Percentiles rank a stretch among this genome's conserved stretches.
phyloP scores from a whole-genome alignment of 169 alveolate species.

The Amoebophrya sp. region DNA sequence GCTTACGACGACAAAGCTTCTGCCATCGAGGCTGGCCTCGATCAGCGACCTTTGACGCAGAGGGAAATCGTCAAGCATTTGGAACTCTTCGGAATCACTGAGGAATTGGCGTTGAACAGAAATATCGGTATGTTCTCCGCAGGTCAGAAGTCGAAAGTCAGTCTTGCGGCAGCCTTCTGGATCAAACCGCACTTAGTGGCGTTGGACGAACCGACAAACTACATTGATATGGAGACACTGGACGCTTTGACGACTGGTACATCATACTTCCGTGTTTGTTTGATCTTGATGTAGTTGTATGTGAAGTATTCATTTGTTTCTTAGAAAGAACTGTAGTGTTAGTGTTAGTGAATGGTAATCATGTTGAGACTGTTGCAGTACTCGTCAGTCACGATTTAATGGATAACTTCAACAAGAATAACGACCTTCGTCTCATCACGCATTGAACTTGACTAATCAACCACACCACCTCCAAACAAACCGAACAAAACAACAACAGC shows the following conservation, averaged over 20 bases:
- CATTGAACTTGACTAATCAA: no score
- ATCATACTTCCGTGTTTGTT: no score
- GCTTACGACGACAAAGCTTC: neutral
- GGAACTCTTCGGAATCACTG: neutral
- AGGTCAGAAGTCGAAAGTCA: neutral
- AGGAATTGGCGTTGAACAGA: neutral
- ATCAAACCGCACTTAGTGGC: neutral
- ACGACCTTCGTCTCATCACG: no score
- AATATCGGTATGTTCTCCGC: neutral
- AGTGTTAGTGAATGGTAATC: no score
- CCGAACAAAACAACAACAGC: no score
- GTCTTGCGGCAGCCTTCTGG: neutral
- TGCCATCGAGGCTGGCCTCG: slow-evolving; percentile 16
- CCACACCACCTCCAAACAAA: no score
- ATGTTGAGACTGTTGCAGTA: no score
- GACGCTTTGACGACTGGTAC: neutral
- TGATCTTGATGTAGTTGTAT: no score
- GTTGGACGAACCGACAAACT: neutral
- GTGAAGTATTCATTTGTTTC: no score
- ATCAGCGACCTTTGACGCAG: slow-evolving; percentile 17
- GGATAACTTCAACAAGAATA: no score
- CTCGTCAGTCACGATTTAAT: no score
- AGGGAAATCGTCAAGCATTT: neutral
- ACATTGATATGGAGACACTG: neutral
- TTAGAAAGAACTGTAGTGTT: no score